These are phyloP conservation scores for Cronartium ribicola DNA, from an alignment of 1,284 basidiomycete genomes.

Conservation along the genomic window DNA sequence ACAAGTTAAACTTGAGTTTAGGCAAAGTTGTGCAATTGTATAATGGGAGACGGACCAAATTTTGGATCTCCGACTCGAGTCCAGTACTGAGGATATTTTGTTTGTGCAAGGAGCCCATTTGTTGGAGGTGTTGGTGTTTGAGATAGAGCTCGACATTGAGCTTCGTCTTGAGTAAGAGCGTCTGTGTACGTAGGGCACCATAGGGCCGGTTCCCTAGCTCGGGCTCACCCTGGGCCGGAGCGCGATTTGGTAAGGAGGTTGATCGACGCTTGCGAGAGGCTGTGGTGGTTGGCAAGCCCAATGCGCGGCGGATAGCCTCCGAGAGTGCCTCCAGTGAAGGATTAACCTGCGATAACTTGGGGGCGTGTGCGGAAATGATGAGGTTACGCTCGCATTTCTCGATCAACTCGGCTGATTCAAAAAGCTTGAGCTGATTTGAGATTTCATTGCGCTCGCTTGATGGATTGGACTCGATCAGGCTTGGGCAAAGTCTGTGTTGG, in stretches of 20 bases:
- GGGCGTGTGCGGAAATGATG: not conserved
- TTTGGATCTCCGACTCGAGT: slow-evolving; percentile 50
- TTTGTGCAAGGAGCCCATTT: slow-evolving; percentile 51
- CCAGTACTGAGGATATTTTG: slow-evolving; percentile 49
- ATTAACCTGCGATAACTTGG: not conserved
- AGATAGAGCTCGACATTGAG: slow-evolving; percentile 51
- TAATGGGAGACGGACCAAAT: slow-evolving; percentile 42
- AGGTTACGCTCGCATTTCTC: slow-evolving; percentile 24
- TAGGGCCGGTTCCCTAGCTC: not conserved
- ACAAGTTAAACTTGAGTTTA: too few species aligned
- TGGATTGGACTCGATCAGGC: slow-evolving; percentile 2
- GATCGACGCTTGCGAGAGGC: not conserved
- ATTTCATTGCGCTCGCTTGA: slow-evolving; percentile 26
- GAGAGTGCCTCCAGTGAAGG: not conserved
- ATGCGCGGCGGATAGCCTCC: not conserved
- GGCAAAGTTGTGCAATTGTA: too few species aligned
- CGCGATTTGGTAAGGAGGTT: not conserved
- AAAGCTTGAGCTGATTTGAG: slow-evolving; percentile 18
- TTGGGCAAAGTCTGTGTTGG: slow-evolving; percentile 4
- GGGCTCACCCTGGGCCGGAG: not conserved
- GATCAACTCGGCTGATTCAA: slow-evolving; percentile 27
- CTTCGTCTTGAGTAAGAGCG: slow-evolving; percentile 48
- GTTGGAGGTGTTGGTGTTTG: slow-evolving; percentile 51
- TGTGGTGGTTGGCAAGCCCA: not conserved
- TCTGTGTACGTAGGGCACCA: slow-evolving; percentile 45